Evolutionary conservation across 106 monocot species (phyloP).

Genomic region (Platanthera guangdongensis): DNA sequence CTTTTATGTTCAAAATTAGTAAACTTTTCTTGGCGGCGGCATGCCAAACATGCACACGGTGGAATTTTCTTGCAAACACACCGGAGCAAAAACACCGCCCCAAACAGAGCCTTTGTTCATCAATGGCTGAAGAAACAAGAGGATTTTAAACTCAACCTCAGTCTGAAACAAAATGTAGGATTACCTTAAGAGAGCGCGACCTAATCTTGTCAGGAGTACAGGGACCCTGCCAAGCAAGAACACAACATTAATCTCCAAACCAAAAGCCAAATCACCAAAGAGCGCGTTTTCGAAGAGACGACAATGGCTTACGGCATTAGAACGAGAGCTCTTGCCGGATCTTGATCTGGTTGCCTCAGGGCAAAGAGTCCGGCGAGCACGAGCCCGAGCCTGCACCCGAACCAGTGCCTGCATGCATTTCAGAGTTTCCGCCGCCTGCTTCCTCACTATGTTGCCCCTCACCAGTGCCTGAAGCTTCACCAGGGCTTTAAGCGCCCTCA

Average conservation of each 20-base stretch:
- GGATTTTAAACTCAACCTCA: not conserved
- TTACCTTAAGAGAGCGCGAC: conserved; percentile 21
- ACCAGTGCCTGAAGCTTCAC: conserved; percentile 91
- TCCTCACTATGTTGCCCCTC: conserved; percentile 79
- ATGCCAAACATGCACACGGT: too few relatives aligned
- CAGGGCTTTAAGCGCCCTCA: conserved; percentile 66
- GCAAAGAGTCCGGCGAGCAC: conserved; percentile 33
- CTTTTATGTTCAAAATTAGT: too few relatives aligned
- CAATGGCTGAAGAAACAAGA: too few relatives aligned
- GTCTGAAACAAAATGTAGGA: not conserved
- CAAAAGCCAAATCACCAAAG: not conserved
- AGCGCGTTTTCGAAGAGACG: not conserved
- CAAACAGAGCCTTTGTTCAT: too few relatives aligned
- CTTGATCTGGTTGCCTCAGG: conserved; percentile 13
- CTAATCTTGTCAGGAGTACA: conserved; percentile 29
- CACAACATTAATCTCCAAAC: not conserved
- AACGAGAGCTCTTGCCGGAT: conserved; percentile 1
- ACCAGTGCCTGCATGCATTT: conserved; percentile 87
- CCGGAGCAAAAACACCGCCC: too few relatives aligned
- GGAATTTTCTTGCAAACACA: too few relatives aligned
- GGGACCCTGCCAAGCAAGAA: conserved; percentile 17
- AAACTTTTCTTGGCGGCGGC: too few relatives aligned
- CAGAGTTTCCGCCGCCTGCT: conserved; percentile 68
- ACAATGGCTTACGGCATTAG: conserved; percentile 22
- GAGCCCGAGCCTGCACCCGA: conserved; percentile 61